These are phyloP conservation scores for Agrocybe praecox DNA, from an alignment of 768 basidiomycete genomes.

Conservation along the genomic window DNA sequence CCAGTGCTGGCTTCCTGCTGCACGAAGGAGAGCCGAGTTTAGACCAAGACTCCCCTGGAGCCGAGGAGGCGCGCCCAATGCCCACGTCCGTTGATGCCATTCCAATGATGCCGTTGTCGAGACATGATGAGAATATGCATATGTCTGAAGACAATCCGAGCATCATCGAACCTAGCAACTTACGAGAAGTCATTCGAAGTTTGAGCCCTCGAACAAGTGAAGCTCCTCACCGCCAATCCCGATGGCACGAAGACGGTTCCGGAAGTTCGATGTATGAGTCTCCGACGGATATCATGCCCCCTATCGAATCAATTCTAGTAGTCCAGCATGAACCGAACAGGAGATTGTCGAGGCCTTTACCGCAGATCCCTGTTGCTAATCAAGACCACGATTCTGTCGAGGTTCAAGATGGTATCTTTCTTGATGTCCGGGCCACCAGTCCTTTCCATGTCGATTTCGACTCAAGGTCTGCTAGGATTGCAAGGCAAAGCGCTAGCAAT, in stretches of 20 bases:
- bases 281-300: neutral
- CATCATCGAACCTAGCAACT: slow-evolving; percentile 27
- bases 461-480: slow-evolving; percentile 9
- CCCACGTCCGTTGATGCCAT: slow-evolving; percentile 11
- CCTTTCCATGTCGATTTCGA: slow-evolving; percentile 49
- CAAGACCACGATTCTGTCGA: slow-evolving; percentile 8
- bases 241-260: slow-evolving; percentile 2
- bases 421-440: slow-evolving; percentile 42
- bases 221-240: slow-evolving; percentile 11
- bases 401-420: slow-evolving; percentile 22
- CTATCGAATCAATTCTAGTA: neutral
- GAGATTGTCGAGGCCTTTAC: slow-evolving; percentile 8
- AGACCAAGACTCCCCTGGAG: slow-evolving; percentile 4
- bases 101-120: slow-evolving; percentile 14
- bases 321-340: neutral
- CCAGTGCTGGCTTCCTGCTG: slow-evolving; percentile 21
- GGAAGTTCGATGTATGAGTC: neutral
- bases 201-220: slow-evolving; percentile 46
- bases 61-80: slow-evolving; percentile 6
- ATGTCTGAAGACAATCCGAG: slow-evolving; percentile 29
- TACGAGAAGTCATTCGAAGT: slow-evolving; percentile 43
- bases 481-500: neutral
- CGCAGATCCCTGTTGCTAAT: slow-evolving; percentile 1
- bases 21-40: slow-evolving; percentile 14
- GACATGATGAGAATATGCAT: slow-evolving; percentile 23